Evolutionary conservation across 768 basidiomycete genomes (phyloP), one percentile per base, ranked within the genome.

Genomic region (Mycena sanguinolenta): DNA sequence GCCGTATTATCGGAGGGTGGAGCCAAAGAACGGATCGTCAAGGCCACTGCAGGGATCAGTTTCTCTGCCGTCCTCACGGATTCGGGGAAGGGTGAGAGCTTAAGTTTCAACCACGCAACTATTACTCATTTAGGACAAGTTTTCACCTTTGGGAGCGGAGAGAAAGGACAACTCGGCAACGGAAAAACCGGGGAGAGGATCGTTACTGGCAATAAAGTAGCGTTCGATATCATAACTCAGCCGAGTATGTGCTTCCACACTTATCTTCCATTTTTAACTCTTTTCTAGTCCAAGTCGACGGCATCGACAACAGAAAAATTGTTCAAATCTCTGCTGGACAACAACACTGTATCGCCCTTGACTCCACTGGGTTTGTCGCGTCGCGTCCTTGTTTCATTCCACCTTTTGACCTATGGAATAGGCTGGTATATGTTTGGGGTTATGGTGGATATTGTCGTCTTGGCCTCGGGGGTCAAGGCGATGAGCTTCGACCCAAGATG

Each of bases 171-270:
- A 73, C 84, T 98, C 0, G 97, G 96, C 0, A 97, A 95, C 78
- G 97, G 97, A 21, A 90, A 90, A 72, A 97, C 95, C 0, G 95
- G 97, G n/a, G 96, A 97, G 80, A 89, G 95, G 39, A 94, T 97
- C 67, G 88, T 91, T 12, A 92, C 93, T 1, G 94, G 93, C 23
- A 95, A 95, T 75, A 95, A 95, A 80, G 89, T 91, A 0, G 90
- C 88, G 14, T 97, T 88, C 75, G 96, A 97, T 76, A 86, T 93
- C 23, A 91, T 95, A 74, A 81, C 84, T 38, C 85, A 89, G 12
- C 94, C 94, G 28, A 83, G 94, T 93, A 75, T 73, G 86, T 27
- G 19, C 36, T 23, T 39, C 53, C 28, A 62, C 54, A 27, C 53
- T 55, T 12, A 58, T 54, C 44, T 46, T 49, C 50, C 28, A 44